Conservation (phyloP, 495 filamentous ascomycete genomes). For the Podospora australis region DNA sequence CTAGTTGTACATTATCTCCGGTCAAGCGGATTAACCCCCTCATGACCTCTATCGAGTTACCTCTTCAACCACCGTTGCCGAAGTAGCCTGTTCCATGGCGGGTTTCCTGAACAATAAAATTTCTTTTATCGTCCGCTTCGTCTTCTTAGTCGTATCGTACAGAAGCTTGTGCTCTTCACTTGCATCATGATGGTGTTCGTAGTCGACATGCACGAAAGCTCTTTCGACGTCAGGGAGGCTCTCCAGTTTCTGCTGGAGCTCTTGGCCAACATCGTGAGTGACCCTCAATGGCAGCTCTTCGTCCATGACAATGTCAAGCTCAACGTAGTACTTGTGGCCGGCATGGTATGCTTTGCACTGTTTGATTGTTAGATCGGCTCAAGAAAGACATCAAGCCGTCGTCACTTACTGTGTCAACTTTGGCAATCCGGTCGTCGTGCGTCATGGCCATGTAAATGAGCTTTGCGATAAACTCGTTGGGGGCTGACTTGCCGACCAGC, state of each 20-base stretch:
- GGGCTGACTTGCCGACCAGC: conserved; percentile 48
- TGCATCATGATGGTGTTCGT: conserved; percentile 42
- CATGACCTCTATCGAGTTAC: too few relatives aligned
- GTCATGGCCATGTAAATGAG: conserved; percentile 52
- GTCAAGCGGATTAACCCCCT: too few relatives aligned
- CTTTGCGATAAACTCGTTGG: conserved; percentile 49
- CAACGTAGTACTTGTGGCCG: conserved; percentile 50
- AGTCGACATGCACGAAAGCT: conserved; percentile 54
- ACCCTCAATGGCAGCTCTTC: conserved; percentile 41
- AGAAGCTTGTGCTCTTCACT: conserved; percentile 49
- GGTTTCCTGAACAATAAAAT: conserved; percentile 34
- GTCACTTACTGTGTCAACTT: conserved; percentile 55
- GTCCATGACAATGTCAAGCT: conserved; percentile 54
- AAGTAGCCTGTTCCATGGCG: conserved; percentile 17
- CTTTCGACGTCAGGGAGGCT: conserved; percentile 47
- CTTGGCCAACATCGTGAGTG: conserved; percentile 50
- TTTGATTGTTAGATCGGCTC: too few relatives aligned
- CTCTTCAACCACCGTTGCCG: neutral
- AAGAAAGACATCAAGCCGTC: too few relatives aligned
- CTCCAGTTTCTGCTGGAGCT: conserved; percentile 50
- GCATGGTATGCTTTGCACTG: conserved; percentile 51
- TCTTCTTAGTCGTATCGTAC: conserved; percentile 34
- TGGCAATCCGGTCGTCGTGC: conserved; percentile 44
- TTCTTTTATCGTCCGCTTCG: conserved; percentile 29
- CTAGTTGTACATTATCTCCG: too few relatives aligned